Evolutionary conservation across 352 stramenopile genomes (phyloP).

Genomic region (Pythium vanterpoolii): DNA sequence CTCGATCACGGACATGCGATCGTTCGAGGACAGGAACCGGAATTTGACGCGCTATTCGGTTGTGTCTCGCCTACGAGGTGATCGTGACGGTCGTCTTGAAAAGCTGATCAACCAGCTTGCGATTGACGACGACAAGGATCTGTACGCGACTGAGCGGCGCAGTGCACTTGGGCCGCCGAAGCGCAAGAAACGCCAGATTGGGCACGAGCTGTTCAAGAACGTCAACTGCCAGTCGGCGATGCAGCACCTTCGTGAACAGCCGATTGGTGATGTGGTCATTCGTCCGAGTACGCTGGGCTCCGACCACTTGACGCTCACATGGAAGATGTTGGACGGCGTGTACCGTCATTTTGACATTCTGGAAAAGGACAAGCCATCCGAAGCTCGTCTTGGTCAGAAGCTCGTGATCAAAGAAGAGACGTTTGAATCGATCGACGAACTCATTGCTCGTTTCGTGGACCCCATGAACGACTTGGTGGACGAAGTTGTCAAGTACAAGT

Average conservation of each 20-base stretch:
- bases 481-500: conserved; percentile 86
- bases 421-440: conserved; percentile 87
- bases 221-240: conserved; percentile 83
- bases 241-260: conserved; percentile 75
- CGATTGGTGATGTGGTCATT: conserved; percentile 82
- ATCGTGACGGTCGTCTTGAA: conserved; percentile 70
- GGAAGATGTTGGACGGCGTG: conserved; percentile 86
- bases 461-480: conserved; percentile 88
- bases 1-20: conserved; percentile 70
- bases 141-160: conserved; percentile 23
- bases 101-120: conserved; percentile 70
- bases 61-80: conserved; percentile 47
- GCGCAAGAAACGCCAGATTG: conserved; percentile 87
- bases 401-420: conserved; percentile 86
- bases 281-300: conserved; percentile 78
- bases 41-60: conserved; percentile 55
- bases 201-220: conserved; percentile 83
- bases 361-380: conserved; percentile 85
- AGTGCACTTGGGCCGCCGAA: conserved; percentile 35
- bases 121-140: conserved; percentile 74
- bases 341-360: conserved; percentile 88
- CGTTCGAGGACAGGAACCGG: conserved; percentile 56
- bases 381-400: conserved; percentile 74
- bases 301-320: conserved; percentile 85
- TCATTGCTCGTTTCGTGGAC: conserved; percentile 86